Conservation (phyloP, 495 filamentous ascomycete species). For the Baudoinia panamericana region DNA sequence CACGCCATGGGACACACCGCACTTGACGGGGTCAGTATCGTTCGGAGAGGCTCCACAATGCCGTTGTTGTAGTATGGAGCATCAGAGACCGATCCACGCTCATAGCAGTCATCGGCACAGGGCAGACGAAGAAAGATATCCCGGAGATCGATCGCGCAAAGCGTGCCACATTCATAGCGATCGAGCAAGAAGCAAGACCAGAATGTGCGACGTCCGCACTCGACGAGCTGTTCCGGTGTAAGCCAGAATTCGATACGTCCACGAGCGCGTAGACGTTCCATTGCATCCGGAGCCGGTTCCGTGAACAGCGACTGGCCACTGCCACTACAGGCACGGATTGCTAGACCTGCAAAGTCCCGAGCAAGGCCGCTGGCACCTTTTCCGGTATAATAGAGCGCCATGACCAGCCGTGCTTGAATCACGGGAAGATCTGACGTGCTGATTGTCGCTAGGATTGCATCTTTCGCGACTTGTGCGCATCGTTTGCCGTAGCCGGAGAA, state of each 20-base stretch:
- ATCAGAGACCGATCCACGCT: conserved; percentile 34
- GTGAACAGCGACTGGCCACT: conserved; percentile 45
- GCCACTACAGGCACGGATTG: conserved; percentile 39
- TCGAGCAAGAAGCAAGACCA: conserved; percentile 43
- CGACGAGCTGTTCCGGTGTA: conserved; percentile 32
- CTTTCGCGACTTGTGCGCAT: conserved; percentile 45
- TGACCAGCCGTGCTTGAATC: conserved; percentile 48
- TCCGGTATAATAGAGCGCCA: conserved; percentile 51
- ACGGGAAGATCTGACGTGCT: conserved; percentile 44
- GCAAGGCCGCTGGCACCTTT: conserved; percentile 39
- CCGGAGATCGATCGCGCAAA: conserved; percentile 37
- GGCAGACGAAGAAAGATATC: conserved; percentile 52
- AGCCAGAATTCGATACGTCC: conserved; percentile 27
- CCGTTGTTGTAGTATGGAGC: conserved; percentile 46
- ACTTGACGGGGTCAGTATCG: conserved; percentile 2
- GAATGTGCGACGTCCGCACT: conserved; percentile 54
- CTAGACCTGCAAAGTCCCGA: conserved; percentile 48
- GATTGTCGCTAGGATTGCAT: conserved; percentile 40
- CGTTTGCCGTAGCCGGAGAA: conserved; percentile 28
- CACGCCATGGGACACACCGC: conserved; percentile 44
- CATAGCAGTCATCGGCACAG: conserved; percentile 43
- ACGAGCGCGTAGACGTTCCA: conserved; percentile 26
- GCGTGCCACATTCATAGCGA: conserved; percentile 41
- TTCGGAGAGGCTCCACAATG: conserved; percentile 21
- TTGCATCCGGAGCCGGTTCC: conserved; percentile 42